Percentiles rank a stretch among this genome's conserved stretches.
Conservation (phyloP, 495 filamentous ascomycete genomes). For the Neurospora cerealis region DNA sequence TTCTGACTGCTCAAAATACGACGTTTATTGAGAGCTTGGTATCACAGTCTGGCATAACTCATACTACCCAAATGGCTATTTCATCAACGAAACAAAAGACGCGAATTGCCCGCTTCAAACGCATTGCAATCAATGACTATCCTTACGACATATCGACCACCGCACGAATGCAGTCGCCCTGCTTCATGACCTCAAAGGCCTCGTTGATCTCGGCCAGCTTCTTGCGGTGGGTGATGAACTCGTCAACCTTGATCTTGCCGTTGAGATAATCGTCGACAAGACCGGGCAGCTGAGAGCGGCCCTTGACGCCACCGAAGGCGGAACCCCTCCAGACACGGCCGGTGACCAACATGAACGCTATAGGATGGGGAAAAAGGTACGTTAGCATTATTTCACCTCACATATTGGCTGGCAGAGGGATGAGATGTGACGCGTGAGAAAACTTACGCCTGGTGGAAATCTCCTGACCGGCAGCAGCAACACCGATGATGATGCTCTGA, state of each 20-base stretch:
- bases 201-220: slow-evolving; percentile 69
- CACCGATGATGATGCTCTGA: slow-evolving; percentile 94
- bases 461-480: slow-evolving; percentile 95
- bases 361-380: slow-evolving; percentile 5
- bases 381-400: slow-evolving; percentile 10
- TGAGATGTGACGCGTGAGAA: neutral
- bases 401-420: neutral
- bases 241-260: slow-evolving; percentile 92
- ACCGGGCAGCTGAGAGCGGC: slow-evolving; percentile 79
- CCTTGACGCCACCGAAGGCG: slow-evolving; percentile 97
- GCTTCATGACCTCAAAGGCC: slow-evolving; percentile 90
- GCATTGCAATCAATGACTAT: neutral
- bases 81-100: neutral
- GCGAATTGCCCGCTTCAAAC: slow-evolving; percentile 1
- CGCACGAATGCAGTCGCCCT: slow-evolving; percentile 89
- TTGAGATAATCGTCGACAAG: slow-evolving; percentile 85
- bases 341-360: slow-evolving; percentile 97
- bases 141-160: slow-evolving; percentile 49
- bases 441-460: slow-evolving; percentile 88
- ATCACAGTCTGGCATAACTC: neutral
- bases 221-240: slow-evolving; percentile 98
- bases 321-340: slow-evolving; percentile 97
- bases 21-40: neutral
- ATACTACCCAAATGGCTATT: neutral
- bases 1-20: neutral